Base-by-base conservation (phyloP, 805 yeast species). In the Pichia manshurica region DNA sequence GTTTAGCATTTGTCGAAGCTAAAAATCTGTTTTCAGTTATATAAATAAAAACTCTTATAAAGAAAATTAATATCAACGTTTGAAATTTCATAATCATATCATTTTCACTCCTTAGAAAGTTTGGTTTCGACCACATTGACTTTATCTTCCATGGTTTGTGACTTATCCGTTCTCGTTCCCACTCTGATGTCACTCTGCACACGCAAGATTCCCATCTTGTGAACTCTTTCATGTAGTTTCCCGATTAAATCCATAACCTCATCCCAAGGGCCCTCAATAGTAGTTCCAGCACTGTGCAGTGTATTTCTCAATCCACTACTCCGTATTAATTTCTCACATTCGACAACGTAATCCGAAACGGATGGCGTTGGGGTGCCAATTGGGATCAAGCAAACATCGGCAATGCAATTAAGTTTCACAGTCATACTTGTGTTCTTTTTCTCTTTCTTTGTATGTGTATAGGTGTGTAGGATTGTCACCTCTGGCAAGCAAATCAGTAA, bases 231-330 rank as follows among this genome's bases (percentile, higher is more conserved):
- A 59, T 88, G 96, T 56, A 87, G 68, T 55, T 78, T 75, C 7
- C 96, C 96, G 56, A 88, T 83, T 45, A 87, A 66, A 31, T 73
- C 78, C 79, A 81, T 83, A 1, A 89, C 96, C 47, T 84, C 89
- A 58, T 81, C 79, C 96, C 96, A 89, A n/a, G 88, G 89, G 1
- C 96, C 96, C 57, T 85, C 84, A 48, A 62, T 53, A 2, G 96
- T 87, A 6, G 96, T 88, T 3, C 96, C 96, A 2, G 96, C 96
- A 56, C 95, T 84, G 65, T 88, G 96, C 50, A 88, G 69, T 1
- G 86, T 79, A 52, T 83, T 79, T 43, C 80, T 72, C 46, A 88
- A 68, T 3, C 78, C 82, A 28, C 85, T 77, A 21, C 72, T 72
- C 49, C 83, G 72, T 22, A 88, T 81, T 46, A 79, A 64, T 23